Conservation (phyloP, 108 stramenopile genomes). For the Hondaea fermentalgiana region DNA sequence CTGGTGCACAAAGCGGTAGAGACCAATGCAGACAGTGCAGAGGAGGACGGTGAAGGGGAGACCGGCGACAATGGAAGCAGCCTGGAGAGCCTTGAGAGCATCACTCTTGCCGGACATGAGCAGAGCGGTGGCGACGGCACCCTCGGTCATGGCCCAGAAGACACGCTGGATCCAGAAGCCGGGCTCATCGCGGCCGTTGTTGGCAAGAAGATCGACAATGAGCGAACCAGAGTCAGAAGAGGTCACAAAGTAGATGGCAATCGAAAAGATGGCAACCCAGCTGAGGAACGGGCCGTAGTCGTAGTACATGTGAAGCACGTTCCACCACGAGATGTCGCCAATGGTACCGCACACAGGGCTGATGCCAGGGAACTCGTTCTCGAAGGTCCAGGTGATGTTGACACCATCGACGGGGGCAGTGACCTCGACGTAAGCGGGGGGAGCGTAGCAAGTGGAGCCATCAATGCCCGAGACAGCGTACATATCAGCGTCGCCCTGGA, state of each 20-base stretch:
- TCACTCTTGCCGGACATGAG: slow-evolving; percentile 37
- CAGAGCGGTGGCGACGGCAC: slow-evolving; percentile 49
- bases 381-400: neutral
- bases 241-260: slow-evolving; percentile 53
- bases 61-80: slow-evolving; percentile 51
- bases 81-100: slow-evolving; percentile 47
- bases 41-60: slow-evolving; percentile 49
- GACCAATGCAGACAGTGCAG: neutral
- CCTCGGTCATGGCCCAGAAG: slow-evolving; percentile 58
- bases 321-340: neutral
- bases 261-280: slow-evolving; percentile 38
- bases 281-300: slow-evolving; percentile 48
- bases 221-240: slow-evolving; percentile 58
- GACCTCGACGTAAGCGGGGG: slow-evolving; percentile 1
- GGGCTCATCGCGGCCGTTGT: slow-evolving; percentile 47
- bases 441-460: neutral
- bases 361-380: neutral
- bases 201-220: slow-evolving; percentile 51
- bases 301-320: neutral
- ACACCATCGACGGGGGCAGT: neutral
- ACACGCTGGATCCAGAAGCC: slow-evolving; percentile 55
- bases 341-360: neutral
- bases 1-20: neutral
- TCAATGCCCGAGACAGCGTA: neutral
- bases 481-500: slow-evolving; percentile 12